Evolutionary conservation across 2,329 filamentous ascomycete genomes (phyloP), one percentile per base, ranked within the genome.

Genomic region (Fusarium pilosicola): DNA sequence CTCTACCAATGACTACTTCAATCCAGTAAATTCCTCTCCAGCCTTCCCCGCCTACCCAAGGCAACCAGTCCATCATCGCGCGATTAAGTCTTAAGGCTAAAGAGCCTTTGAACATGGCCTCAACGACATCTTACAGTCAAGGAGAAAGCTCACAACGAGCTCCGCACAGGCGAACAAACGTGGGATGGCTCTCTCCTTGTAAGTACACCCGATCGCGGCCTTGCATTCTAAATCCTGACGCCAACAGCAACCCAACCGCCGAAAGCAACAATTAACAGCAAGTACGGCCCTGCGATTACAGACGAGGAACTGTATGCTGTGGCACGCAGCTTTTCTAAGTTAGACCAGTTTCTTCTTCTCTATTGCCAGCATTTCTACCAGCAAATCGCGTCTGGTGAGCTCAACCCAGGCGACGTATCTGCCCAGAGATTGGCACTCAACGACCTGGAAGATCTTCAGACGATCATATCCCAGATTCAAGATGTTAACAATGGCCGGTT

Each of bases 31-130:
- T 39, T 15, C 24, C 51, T 13, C 12, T 28, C 5, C 14, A 17
- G 14, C 2, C 7, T 24, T 54, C 34, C 34, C 6, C 34, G 18
- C 14, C 24, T 3, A 4, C 7, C 5, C 9, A 10, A 38, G 5
- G 34, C 3, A 54, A 22, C 24, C 3, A 36, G 15, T 36, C 7
- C 0, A 9, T 13, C 15, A 13, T 49, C 9, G 7, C 3, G 7
- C 6, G 2, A 12, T 15, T 3, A n/a, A 13, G 10, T n/a, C 6
- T 4, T 0, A 1, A 7, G 10, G 0, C 1, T 7, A 7, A 51
- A 24, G 15, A 18, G 0, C 1, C 22, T n/a, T 5, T 4, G 2
- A 38, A 0, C 2, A 55, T 55, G 51, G 51, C 51, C 24, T 55
- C 36, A n/a, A 30, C 51, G 1, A 18, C 51, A 39, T 55, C 51